Percentiles rank a stretch among this genome's conserved stretches.
Conservation (phyloP, 2,329 filamentous ascomycete genomes). For the Penicillium concentricum region DNA sequence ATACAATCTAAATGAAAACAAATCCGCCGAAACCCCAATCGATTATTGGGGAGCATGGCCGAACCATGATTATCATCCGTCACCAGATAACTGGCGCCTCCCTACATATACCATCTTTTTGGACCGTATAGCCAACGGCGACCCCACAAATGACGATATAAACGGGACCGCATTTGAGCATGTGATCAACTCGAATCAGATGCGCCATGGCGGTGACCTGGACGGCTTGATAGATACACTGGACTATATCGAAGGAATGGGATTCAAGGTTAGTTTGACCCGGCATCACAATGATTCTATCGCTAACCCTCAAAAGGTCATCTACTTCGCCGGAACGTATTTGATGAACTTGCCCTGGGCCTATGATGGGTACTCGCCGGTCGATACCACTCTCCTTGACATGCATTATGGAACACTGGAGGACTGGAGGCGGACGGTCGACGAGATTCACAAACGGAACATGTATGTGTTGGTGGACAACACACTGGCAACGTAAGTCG, state of each 20-base stretch:
- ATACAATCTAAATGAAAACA: slow-evolving; percentile 63
- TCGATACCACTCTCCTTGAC: slow-evolving; percentile 65
- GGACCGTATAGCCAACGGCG: slow-evolving; percentile 64
- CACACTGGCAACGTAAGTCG: slow-evolving; percentile 59
- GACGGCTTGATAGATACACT: slow-evolving; percentile 58
- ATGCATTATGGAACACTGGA: slow-evolving; percentile 60
- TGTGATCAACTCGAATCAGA: slow-evolving; percentile 59
- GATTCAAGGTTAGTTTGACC: slow-evolving; percentile 52
- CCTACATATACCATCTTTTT: slow-evolving; percentile 66
- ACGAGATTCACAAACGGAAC: slow-evolving; percentile 59
- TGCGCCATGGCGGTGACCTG: slow-evolving; percentile 63
- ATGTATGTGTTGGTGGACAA: slow-evolving; percentile 69
- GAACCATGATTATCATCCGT: slow-evolving; percentile 51
- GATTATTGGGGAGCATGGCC: slow-evolving; percentile 59
- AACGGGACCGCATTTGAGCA: slow-evolving; percentile 51
- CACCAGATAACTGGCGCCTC: slow-evolving; percentile 63
- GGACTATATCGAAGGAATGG: slow-evolving; percentile 65
- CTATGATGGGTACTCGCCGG: slow-evolving; percentile 58
- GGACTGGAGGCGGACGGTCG: slow-evolving; percentile 57
- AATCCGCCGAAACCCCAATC: slow-evolving; percentile 52
- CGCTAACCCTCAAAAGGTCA: slow-evolving; percentile 39
- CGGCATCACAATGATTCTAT: not conserved
- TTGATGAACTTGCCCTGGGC: slow-evolving; percentile 66
- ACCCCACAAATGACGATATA: slow-evolving; percentile 61
- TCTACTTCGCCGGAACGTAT: slow-evolving; percentile 63